phyloP scores from a whole-genome alignment of 768 basidiomycete species.

The Termitomyces sp. region DNA sequence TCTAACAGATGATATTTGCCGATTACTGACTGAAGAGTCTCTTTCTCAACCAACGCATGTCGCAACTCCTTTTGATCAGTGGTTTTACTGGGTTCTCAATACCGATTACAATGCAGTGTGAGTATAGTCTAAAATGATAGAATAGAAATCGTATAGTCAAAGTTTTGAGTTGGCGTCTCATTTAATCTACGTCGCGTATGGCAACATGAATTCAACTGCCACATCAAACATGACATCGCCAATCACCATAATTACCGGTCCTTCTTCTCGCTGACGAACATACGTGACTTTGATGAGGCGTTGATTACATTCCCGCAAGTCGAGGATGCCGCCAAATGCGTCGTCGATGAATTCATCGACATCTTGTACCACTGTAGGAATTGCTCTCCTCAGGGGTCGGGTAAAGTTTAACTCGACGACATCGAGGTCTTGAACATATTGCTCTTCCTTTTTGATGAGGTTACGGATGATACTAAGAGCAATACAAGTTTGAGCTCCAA shows the following conservation, averaged over 20 bases:
- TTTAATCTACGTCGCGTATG: constrained; percentile 75
- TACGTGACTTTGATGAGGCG: constrained; percentile 82
- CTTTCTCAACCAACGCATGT: too few species aligned
- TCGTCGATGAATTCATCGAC: constrained; percentile 86
- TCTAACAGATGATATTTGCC: too few species aligned
- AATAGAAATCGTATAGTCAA: too few species aligned
- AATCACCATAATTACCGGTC: constrained; percentile 75
- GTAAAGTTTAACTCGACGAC: constrained; percentile 67
- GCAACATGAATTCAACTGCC: constrained; percentile 81
- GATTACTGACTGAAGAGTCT: too few species aligned
- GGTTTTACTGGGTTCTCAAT: too few species aligned
- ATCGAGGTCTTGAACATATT: constrained; percentile 85
- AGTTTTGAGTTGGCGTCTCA: too few species aligned
- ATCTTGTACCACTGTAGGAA: constrained; percentile 41
- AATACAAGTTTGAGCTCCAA: background rate
- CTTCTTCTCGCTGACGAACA: constrained; percentile 82
- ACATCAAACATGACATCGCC: constrained; percentile 88
- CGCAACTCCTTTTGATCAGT: too few species aligned
- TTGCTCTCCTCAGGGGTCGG: constrained; percentile 41
- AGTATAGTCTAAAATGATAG: too few species aligned
- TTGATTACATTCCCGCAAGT: constrained; percentile 79
- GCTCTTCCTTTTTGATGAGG: constrained; percentile 83
- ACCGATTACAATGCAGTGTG: too few species aligned
- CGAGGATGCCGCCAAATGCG: constrained; percentile 85
- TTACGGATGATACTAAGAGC: constrained; percentile 69